A percentile compares a stretch with the other conserved stretches of the same genome.
These are phyloP conservation scores for Ordospora colligata DNA, from an alignment of 371 early-diverging fungal species.

Conservation along the genomic window DNA sequence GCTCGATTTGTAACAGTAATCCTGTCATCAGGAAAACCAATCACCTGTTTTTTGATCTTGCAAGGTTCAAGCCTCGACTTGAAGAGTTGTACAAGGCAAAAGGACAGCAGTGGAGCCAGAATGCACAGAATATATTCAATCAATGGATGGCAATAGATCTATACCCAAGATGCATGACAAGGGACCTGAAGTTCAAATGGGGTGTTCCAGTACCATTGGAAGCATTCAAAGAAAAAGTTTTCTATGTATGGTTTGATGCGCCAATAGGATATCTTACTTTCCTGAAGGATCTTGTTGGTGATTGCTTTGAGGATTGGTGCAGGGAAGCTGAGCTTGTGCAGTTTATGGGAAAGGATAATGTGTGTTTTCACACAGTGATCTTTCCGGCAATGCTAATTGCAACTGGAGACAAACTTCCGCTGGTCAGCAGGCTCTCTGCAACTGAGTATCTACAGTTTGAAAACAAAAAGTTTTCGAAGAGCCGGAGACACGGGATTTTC, in stretches of 20 bases:
- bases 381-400: conserved; percentile 85
- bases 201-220: conserved; percentile 88
- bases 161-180: conserved; percentile 87
- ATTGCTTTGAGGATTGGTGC: conserved; percentile 77
- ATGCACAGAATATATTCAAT: conserved; percentile 77
- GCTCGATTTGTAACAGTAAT: conserved; percentile 74
- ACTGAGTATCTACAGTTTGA: conserved; percentile 98
- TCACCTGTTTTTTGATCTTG: conserved; percentile 83
- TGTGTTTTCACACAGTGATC: conserved; percentile 95
- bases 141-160: conserved; percentile 93
- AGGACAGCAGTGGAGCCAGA: conserved; percentile 73
- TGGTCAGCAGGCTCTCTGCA: conserved; percentile 79
- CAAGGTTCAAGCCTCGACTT: conserved; percentile 67
- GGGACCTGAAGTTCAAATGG: conserved; percentile 85
- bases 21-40: conserved; percentile 68
- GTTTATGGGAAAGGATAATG: conserved; percentile 99
- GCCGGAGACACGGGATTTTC: conserved; percentile 90
- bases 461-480: conserved; percentile 90
- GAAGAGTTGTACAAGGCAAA: conserved; percentile 69
- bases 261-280: conserved; percentile 71
- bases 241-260: conserved; percentile 99
- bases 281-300: conserved; percentile 19
- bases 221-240: conserved; percentile 83
- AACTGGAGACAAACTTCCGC: conserved; percentile 69
- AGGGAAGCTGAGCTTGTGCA: conserved; percentile 84